Base-by-base conservation (phyloP, 116 monocot species). In the Iris pallida region DNA sequence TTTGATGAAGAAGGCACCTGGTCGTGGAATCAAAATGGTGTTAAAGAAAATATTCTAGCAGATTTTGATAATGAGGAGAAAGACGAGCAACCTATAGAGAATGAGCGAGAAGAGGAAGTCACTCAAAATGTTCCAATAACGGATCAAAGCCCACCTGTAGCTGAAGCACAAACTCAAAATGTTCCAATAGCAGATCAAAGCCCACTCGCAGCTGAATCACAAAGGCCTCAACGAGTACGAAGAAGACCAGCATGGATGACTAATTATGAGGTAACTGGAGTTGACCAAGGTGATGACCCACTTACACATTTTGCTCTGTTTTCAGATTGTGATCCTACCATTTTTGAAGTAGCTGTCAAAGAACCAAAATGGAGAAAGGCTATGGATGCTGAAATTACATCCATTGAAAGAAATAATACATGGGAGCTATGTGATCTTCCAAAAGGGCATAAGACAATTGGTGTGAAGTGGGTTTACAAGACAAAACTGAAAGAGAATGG, bases 351-450 rank as follows among this genome's bases (percentile, higher is more conserved):
- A 3, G 45, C 47, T 15, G 10, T 64, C 0, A 47, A 48, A 64
- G 45, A 18, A 48, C 1, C 16, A 3, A 64, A 48, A 45, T 64
- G 64, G 47, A 0, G 16, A 8, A 64, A 19, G 64, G 30, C 64
- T 0, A 64, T 64, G 64, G 64, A 62, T 45, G 11, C 4, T 0
- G 62, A 62, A 41, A 62, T 62, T 44, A 13, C 43, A 44, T 15
- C 62, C 0, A 44, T 62, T 48, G 8, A 18, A 45, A 64, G n/a
- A 8, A 64, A 64, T 45, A 44, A 46, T 19, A 47, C 64, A 3
- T 64, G 64, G 16, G 64, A 64, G 64, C 8, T 64, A 9, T 4
- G 8, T 48, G n/a, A 48, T 4, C 64, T 64, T 48, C 18, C 64
- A 64, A 47, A 17, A 8, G 15, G 64, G 16, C 19, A 47, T 16